These are phyloP conservation scores for Saccharomycopsis schoenii DNA, from an alignment of 805 yeast genomes.

Conservation along the genomic window DNA sequence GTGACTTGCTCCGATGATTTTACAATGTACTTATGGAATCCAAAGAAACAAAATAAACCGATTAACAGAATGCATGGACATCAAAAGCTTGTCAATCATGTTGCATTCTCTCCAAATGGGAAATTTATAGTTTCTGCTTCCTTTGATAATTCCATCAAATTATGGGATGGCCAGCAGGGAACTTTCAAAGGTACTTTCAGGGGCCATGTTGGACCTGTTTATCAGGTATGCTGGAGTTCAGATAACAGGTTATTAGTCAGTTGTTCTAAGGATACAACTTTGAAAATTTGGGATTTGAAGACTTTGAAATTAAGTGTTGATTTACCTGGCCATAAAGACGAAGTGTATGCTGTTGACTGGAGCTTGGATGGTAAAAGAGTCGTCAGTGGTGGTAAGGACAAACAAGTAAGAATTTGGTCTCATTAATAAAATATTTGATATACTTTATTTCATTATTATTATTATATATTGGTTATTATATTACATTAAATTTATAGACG, in stretches of 20 bases:
- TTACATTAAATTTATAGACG: background rate
- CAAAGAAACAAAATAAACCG: constrained; percentile 70
- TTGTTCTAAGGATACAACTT: constrained; percentile 91
- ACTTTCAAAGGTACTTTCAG: constrained; percentile 81
- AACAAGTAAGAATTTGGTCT: constrained; percentile 91
- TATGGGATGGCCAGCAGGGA: constrained; percentile 95
- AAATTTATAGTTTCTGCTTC: constrained; percentile 84
- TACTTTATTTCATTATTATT: background rate
- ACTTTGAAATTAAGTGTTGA: constrained; percentile 79
- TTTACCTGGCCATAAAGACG: constrained; percentile 93
- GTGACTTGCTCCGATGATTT: constrained; percentile 96
- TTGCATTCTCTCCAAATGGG: constrained; percentile 93
- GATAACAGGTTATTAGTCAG: constrained; percentile 87
- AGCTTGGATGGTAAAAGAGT: constrained; percentile 88
- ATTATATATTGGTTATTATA: background rate
- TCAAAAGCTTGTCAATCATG: constrained; percentile 93
- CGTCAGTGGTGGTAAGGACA: constrained; percentile 97
- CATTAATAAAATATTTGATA: constrained; percentile 29
- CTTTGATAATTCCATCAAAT: constrained; percentile 87
- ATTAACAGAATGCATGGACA: constrained; percentile 94
- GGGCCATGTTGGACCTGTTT: constrained; percentile 97
- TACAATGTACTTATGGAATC: constrained; percentile 97
- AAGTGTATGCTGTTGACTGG: constrained; percentile 97
- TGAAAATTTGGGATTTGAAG: constrained; percentile 92
- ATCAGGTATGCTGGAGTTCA: constrained; percentile 96